phyloP scores from a whole-genome alignment of 441 rosid genomes.

The Populus hybrid region DNA sequence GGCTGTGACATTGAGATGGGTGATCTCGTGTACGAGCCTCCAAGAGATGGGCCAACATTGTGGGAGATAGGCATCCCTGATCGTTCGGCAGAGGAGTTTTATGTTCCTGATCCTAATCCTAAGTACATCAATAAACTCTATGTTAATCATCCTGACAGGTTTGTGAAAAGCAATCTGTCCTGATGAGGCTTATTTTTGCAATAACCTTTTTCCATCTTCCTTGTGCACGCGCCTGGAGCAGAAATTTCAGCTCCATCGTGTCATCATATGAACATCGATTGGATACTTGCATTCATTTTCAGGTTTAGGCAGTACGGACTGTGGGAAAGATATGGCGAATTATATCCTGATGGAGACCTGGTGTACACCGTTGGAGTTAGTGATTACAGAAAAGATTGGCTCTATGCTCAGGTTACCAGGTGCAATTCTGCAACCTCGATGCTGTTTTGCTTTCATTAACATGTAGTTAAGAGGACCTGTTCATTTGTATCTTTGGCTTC shows the following conservation, averaged over 20 bases:
- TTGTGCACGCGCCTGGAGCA: constrained; percentile 40
- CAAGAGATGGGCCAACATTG: too few species aligned
- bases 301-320: constrained; percentile 73
- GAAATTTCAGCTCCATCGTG: neutral
- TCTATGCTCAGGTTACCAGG: constrained; percentile 65
- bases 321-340: constrained; percentile 34
- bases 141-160: constrained; percentile 64
- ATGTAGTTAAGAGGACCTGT: neutral
- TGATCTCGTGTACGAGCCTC: constrained; percentile 25
- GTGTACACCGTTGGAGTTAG: constrained; percentile 43
- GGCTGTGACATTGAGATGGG: constrained; percentile 57
- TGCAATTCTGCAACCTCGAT: neutral
- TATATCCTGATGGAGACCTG: constrained; percentile 4
- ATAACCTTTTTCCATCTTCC: constrained; percentile 19
- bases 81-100: constrained; percentile 37
- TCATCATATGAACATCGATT: neutral
- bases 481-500: neutral
- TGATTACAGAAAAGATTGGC: constrained; percentile 49
- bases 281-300: constrained; percentile 1
- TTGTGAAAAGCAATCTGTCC: constrained; percentile 26
- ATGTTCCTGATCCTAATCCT: constrained; percentile 71
- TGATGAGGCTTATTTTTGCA: neutral
- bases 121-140: constrained; percentile 61
- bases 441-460: too few species aligned
- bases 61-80: too few species aligned